Base-by-base conservation (phyloP, 768 basidiomycete genomes). In the Multifurca ochricompacta region DNA sequence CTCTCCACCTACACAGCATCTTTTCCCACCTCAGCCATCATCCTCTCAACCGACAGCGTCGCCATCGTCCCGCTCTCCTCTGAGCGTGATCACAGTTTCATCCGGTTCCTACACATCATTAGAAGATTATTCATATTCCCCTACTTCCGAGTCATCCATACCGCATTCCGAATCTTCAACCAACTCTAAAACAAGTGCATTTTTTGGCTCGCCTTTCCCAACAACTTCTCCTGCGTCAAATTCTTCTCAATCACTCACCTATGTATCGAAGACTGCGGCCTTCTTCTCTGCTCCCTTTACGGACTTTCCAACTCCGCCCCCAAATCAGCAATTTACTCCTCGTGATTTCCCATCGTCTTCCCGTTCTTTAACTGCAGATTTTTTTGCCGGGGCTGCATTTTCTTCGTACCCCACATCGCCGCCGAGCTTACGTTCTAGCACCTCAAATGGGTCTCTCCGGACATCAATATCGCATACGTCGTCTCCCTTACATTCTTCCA, bases 391-490 rank as follows among this genome's bases (percentile, higher is more conserved):
- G 14, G 40, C 41, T 6, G 41, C 57, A 3, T 46, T 46, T 27
- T 55, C 48, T 14, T 51, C 47, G 3, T 54, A 50, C 27, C 60
- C 58, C 16, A 61, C 60, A 3, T 50, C 57, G 0, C 48, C 58
- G 9, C 60, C 60, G 13, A 59, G 58, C 32, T 42, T 61, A 14
- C 60, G 58, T 27, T 61, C 60, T 25, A 54, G 59, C n/a, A 45
- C 58, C 2, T 61, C 60, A 28, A 59, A 40, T 14, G 25, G 50
- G 3, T 61, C 60, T 21, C 35, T 61, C 8, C 48, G 53, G 31
- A 48, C 57, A 18, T 49, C 57, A 8, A 36, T 40, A 28, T 61
- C 60, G 9, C 56, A 28, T 23, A n/a, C 58, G 8, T 50, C 48
- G 9, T 58, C 59, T 14, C 52, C 19, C 25, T 37, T 2, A 9